A percentile compares a stretch with the other conserved stretches of the same genome.
Evolutionary conservation across 2,329 filamentous ascomycete genomes (phyloP).

Genomic region (Colletotrichum eleusines): DNA sequence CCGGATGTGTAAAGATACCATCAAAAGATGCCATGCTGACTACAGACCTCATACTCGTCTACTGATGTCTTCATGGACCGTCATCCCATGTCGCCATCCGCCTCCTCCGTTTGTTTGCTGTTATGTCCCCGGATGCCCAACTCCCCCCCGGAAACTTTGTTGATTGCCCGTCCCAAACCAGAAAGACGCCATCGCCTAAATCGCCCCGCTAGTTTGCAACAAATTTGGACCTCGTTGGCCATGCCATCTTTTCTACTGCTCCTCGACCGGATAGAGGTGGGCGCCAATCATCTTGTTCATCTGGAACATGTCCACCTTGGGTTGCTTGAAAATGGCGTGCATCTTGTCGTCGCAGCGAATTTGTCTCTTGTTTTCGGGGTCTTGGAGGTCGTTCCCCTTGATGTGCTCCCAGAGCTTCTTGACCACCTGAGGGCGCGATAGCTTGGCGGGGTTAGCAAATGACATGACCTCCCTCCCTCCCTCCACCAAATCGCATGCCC

Average conservation of each 20-base stretch:
- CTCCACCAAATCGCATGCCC: too few relatives aligned
- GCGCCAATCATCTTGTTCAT: conserved; percentile 97
- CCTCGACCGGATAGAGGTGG: conserved; percentile 87
- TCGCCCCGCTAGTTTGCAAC: conserved; percentile 3
- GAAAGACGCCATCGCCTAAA: conserved; percentile 29
- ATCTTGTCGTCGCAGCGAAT: conserved; percentile 93
- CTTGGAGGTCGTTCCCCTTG: conserved; percentile 87
- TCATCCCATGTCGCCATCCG: conserved; percentile 12
- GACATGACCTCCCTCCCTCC: too few relatives aligned
- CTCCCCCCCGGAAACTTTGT: conserved; percentile 21
- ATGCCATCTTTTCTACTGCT: conserved; percentile 43
- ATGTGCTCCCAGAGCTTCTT: conserved; percentile 98
- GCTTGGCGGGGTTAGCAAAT: conserved; percentile 60
- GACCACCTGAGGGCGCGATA: conserved; percentile 94
- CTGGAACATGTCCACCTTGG: conserved; percentile 97
- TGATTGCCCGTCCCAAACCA: conserved; percentile 33
- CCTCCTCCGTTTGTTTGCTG: conserved; percentile 9
- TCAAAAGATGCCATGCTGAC: conserved; percentile 17
- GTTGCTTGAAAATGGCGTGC: conserved; percentile 91
- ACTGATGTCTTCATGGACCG: neutral
- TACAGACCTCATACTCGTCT: conserved; percentile 7
- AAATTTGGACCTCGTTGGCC: neutral
- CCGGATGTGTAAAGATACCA: neutral
- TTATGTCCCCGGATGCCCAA: conserved; percentile 29
- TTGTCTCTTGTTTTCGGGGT: conserved; percentile 90